Evolutionary conservation across 257 asterid genomes (phyloP).

Genomic region (Ocimum tenuiflorum): DNA sequence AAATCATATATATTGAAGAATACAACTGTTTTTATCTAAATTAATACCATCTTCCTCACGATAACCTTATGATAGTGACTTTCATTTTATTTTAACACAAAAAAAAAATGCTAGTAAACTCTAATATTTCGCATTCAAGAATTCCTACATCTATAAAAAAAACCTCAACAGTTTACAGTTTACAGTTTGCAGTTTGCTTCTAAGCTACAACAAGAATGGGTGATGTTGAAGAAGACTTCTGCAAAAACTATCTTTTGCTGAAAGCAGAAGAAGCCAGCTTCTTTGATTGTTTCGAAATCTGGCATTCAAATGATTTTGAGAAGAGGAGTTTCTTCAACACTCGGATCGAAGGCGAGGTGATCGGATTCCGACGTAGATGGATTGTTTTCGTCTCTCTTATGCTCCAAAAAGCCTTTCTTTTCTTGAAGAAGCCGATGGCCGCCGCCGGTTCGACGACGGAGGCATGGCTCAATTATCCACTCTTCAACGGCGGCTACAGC

Average conservation of each 20-base stretch:
- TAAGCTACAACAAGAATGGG: slow-evolving; percentile 24
- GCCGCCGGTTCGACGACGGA: slow-evolving; percentile 35
- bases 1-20: not conserved
- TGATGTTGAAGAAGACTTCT: slow-evolving; percentile 22
- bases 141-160: not conserved
- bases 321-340: slow-evolving; percentile 27
- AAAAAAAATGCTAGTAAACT: not conserved
- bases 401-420: slow-evolving; percentile 32
- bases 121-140: not conserved
- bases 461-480: slow-evolving; percentile 36
- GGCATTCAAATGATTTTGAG: slow-evolving; percentile 33
- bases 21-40: not conserved
- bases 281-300: slow-evolving; percentile 35
- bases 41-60: not conserved
- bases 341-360: slow-evolving; percentile 6
- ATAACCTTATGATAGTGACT: not conserved
- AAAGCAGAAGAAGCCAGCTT: slow-evolving; percentile 39
- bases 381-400: slow-evolving; percentile 46
- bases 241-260: slow-evolving; percentile 31
- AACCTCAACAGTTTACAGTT: not conserved
- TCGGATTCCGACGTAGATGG: slow-evolving; percentile 41
- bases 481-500: slow-evolving; percentile 45
- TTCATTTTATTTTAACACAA: not conserved
- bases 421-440: slow-evolving; percentile 38
- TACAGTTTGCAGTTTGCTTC: slow-evolving; percentile 16